Evolutionary conservation across 2,329 filamentous ascomycete genomes (phyloP).

Genomic region (Scedosporium minutisporum): DNA sequence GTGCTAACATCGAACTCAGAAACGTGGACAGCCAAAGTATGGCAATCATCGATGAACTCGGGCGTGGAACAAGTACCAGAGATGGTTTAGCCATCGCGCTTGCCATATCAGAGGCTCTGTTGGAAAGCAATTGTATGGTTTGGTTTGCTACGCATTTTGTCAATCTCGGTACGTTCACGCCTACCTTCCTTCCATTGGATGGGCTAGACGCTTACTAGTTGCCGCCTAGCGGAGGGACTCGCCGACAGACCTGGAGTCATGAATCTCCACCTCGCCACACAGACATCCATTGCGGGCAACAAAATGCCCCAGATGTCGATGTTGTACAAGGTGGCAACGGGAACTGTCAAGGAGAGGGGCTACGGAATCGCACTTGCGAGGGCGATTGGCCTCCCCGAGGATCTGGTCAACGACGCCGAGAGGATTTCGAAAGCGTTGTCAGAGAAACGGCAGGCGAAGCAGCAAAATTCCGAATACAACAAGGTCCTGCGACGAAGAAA

Average conservation of each 20-base stretch:
- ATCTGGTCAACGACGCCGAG: constrained; percentile 60
- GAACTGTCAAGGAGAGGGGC: constrained; percentile 58
- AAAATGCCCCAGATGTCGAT: constrained; percentile 61
- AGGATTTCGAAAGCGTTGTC: constrained; percentile 54
- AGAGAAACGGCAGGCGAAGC: constrained; percentile 44
- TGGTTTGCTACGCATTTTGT: constrained; percentile 95
- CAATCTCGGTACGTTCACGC: constrained; percentile 47
- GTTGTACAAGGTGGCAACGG: constrained; percentile 74
- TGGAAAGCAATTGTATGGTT: constrained; percentile 67
- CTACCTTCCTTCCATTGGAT: not conserved
- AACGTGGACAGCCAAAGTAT: constrained; percentile 72
- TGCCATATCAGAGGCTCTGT: constrained; percentile 78
- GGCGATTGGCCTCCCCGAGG: constrained; percentile 60
- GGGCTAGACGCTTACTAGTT: not conserved
- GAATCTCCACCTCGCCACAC: constrained; percentile 70
- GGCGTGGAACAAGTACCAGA: constrained; percentile 77
- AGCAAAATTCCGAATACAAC: constrained; percentile 47
- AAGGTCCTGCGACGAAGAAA: constrained; percentile 57
- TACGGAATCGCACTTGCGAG: constrained; percentile 81
- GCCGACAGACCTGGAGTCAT: constrained; percentile 67
- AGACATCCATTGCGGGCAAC: constrained; percentile 42
- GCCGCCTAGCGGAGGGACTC: constrained; percentile 52
- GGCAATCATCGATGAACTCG: constrained; percentile 83
- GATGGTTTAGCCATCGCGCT: constrained; percentile 87
- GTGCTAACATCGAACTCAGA: constrained; percentile 18